These are phyloP conservation scores for Pseudonitzschia delicatissima DNA, from an alignment of 108 stramenopile genomes.

Conservation along the genomic window DNA sequence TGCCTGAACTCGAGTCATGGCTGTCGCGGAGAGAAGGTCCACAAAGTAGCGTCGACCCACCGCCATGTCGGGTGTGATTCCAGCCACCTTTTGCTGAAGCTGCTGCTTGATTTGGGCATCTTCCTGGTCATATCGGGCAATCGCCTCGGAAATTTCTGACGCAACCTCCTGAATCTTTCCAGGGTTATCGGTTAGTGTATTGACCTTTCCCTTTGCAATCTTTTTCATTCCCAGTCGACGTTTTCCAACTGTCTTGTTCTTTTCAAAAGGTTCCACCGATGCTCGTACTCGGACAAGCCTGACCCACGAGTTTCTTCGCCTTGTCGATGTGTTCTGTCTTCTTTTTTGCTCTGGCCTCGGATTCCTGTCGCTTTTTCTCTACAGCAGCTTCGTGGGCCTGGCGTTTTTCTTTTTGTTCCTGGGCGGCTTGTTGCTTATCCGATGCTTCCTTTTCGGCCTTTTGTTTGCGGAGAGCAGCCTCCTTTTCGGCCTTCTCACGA, in stretches of 20 bases:
- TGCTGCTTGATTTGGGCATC: slow-evolving; percentile 43
- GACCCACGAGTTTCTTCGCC: slow-evolving; percentile 53
- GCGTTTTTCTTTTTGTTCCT: slow-evolving; percentile 16
- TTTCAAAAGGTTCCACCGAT: slow-evolving; percentile 61
- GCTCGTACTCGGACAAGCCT: slow-evolving; percentile 51
- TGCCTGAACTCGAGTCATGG: slow-evolving; percentile 80
- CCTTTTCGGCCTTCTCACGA: slow-evolving; percentile 19
- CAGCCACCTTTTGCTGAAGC: slow-evolving; percentile 21
- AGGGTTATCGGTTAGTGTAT: slow-evolving; percentile 70
- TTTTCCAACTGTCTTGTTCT: slow-evolving; percentile 42
- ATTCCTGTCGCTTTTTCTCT: slow-evolving; percentile 21
- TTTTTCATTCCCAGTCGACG: slow-evolving; percentile 81
- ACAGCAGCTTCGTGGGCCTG: background rate
- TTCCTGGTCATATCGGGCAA: slow-evolving; percentile 41
- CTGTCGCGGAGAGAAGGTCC: slow-evolving; percentile 67
- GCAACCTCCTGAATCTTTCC: slow-evolving; percentile 64
- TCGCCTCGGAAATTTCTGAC: slow-evolving; percentile 50
- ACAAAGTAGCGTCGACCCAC: slow-evolving; percentile 72
- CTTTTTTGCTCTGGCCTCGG: slow-evolving; percentile 37
- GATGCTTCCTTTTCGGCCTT: slow-evolving; percentile 8
- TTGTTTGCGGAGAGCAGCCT: background rate
- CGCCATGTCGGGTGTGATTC: slow-evolving; percentile 48
- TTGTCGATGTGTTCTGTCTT: slow-evolving; percentile 36
- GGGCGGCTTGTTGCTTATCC: slow-evolving; percentile 11
- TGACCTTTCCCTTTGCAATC: slow-evolving; percentile 75